Percentiles rank a stretch among this genome's conserved stretches.
These are phyloP conservation scores for Globisporangium cederbergense DNA, from an alignment of 352 stramenopile species.

Conservation along the genomic window DNA sequence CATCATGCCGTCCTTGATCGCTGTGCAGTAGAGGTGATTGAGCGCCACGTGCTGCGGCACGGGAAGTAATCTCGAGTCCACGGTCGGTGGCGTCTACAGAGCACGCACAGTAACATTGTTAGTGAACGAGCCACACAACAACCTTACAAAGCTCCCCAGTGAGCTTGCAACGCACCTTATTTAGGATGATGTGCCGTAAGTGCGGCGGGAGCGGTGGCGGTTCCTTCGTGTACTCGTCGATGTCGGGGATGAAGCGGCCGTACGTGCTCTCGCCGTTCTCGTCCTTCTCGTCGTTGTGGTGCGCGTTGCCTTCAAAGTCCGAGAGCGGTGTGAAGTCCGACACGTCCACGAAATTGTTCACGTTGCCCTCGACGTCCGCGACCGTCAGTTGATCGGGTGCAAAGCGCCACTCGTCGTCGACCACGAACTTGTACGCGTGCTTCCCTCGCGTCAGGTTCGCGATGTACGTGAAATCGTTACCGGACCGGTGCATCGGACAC, in stretches of 20 bases:
- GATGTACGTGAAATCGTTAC: constrained; percentile 99
- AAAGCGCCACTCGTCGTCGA: constrained; percentile 99
- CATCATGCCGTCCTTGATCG: constrained; percentile 99
- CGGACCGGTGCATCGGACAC: constrained; percentile 98
- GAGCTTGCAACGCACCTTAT: constrained; percentile 82
- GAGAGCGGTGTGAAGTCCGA: constrained; percentile 93
- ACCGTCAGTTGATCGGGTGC: constrained; percentile 94
- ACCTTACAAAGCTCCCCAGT: background rate
- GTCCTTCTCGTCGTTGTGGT: constrained; percentile 54
- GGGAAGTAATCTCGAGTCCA: constrained; percentile 94
- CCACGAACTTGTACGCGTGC: constrained; percentile 99
- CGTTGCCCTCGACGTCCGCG: constrained; percentile 97
- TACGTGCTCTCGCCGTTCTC: constrained; percentile 90
- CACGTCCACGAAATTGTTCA: constrained; percentile 99
- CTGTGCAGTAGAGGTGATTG: constrained; percentile 99
- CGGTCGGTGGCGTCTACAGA: constrained; percentile 82
- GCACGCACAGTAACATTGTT: background rate
- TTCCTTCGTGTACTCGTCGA: constrained; percentile 99
- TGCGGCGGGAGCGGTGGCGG: constrained; percentile 97
- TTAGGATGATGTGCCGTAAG: constrained; percentile 99
- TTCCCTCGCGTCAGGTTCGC: constrained; percentile 96
- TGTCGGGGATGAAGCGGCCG: constrained; percentile 94
- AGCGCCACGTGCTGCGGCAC: constrained; percentile 98
- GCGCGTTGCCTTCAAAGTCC: constrained; percentile 55
- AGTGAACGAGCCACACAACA: constrained; percentile 5